A percentile compares a stretch with the other conserved stretches of the same genome.
Evolutionary conservation across 1,284 basidiomycete species (phyloP).

Genomic region (Nidula niveotomentosa): DNA sequence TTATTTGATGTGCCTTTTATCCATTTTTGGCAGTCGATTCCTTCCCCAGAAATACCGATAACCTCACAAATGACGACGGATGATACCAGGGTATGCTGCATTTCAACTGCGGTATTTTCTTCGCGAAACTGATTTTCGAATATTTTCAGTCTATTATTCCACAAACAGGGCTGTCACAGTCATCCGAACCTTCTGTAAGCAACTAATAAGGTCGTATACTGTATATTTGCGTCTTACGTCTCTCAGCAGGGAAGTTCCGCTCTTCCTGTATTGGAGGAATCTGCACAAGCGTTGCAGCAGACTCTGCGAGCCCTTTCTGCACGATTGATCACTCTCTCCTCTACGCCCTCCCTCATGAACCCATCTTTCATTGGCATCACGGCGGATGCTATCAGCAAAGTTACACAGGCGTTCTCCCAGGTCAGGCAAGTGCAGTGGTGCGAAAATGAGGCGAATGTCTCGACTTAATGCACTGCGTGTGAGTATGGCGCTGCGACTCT

Average conservation of each 20-base stretch:
- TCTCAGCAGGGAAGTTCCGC: constrained; percentile 3
- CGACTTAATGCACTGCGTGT: background rate
- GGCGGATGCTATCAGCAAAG: constrained; percentile 71
- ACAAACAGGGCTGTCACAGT: no score
- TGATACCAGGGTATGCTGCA: no score
- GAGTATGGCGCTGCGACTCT: background rate
- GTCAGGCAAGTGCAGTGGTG: constrained; percentile 55
- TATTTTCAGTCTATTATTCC: no score
- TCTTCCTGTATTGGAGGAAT: constrained; percentile 26
- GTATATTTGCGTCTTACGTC: no score
- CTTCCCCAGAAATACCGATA: no score
- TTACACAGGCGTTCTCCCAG: constrained; percentile 59
- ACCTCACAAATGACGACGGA: no score
- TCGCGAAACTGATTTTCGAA: no score
- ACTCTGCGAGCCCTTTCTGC: constrained; percentile 55
- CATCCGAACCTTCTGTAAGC: no score
- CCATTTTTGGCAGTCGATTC: no score
- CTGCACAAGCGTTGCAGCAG: constrained; percentile 49
- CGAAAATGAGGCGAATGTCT: constrained; percentile 20
- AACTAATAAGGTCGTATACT: no score
- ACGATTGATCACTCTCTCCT: constrained; percentile 41
- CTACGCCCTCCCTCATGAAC: constrained; percentile 33
- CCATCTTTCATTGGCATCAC: constrained; percentile 50
- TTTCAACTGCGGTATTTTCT: no score
- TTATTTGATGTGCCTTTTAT: no score